Evolutionary conservation across 2,329 filamentous ascomycete genomes (phyloP).

Genomic region (Dactylellina drechsleri): DNA sequence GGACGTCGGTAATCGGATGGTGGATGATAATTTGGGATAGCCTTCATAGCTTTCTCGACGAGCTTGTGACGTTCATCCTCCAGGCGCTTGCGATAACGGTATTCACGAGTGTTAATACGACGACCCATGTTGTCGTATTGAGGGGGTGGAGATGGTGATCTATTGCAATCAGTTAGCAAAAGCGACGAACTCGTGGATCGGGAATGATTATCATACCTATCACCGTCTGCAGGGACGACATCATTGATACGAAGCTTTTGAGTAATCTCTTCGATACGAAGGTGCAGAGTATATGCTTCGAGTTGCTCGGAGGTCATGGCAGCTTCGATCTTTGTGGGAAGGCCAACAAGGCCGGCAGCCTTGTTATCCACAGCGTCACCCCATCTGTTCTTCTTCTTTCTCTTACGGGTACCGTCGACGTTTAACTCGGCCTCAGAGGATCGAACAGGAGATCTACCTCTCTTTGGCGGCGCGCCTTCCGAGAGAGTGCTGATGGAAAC

Average conservation of each 20-base stretch:
- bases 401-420: conserved; percentile 81
- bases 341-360: conserved; percentile 94
- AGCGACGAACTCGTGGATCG: background rate
- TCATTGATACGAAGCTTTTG: conserved; percentile 99
- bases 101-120: conserved; percentile 98
- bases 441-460: conserved; percentile 89
- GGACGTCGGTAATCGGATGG: conserved; percentile 98
- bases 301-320: conserved; percentile 99
- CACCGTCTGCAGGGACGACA: conserved; percentile 94
- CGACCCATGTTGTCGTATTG: conserved; percentile 99
- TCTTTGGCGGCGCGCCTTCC: conserved; percentile 71
- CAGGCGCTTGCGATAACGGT: conserved; percentile 95
- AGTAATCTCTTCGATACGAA: conserved; percentile 98
- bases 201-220: conserved; percentile 74
- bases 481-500: conserved; percentile 51
- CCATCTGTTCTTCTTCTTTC: conserved; percentile 99
- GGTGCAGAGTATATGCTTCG: conserved; percentile 93
- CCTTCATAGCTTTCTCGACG: conserved; percentile 99
- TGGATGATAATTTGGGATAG: conserved; percentile 98
- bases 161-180: conserved; percentile 61
- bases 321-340: conserved; percentile 93
- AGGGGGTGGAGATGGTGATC: conserved; percentile 92
- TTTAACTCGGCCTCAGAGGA: conserved; percentile 63
- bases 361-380: conserved; percentile 98
- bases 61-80: conserved; percentile 99